Evolutionary conservation across 2,329 filamentous ascomycete genomes (phyloP).

Genomic region (Calonectria henricotiae): DNA sequence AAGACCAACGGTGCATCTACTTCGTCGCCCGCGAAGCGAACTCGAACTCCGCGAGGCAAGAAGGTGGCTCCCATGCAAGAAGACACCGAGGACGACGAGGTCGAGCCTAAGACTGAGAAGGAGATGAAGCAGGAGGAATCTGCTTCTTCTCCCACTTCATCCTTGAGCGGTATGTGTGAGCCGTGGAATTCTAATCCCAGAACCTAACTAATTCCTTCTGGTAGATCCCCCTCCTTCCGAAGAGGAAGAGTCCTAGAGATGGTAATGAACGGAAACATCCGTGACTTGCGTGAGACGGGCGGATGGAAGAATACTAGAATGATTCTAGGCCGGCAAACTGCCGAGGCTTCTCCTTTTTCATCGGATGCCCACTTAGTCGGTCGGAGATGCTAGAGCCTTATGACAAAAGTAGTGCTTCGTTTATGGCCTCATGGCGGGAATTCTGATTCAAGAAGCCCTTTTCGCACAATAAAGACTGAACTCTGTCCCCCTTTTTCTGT

Average conservation of each 20-base stretch:
- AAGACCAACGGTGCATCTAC: conserved; percentile 49
- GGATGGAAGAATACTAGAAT: conserved; percentile 5
- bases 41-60: conserved; percentile 47
- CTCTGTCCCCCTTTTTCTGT: not conserved
- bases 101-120: conserved; percentile 37
- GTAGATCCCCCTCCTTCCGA: conserved; percentile 44
- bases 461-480: conserved; percentile 5
- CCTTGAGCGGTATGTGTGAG: conserved; percentile 44
- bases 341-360: conserved; percentile 20
- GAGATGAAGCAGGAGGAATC: conserved; percentile 48
- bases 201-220: not conserved
- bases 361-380: conserved; percentile 8
- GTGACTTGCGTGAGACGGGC: not conserved
- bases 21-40: conserved; percentile 51
- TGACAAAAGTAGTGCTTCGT: conserved; percentile 16
- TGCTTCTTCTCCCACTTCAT: conserved; percentile 35
- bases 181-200: not conserved
- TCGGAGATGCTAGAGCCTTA: not conserved
- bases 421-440: conserved; percentile 4
- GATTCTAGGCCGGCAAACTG: not conserved
- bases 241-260: conserved; percentile 34
- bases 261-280: conserved; percentile 1
- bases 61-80: conserved; percentile 40
- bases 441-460: conserved; percentile 12
- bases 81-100: conserved; percentile 44